These are phyloP conservation scores for Leucosporidium scottii DNA, from an alignment of 768 basidiomycete genomes.

Conservation along the genomic window DNA sequence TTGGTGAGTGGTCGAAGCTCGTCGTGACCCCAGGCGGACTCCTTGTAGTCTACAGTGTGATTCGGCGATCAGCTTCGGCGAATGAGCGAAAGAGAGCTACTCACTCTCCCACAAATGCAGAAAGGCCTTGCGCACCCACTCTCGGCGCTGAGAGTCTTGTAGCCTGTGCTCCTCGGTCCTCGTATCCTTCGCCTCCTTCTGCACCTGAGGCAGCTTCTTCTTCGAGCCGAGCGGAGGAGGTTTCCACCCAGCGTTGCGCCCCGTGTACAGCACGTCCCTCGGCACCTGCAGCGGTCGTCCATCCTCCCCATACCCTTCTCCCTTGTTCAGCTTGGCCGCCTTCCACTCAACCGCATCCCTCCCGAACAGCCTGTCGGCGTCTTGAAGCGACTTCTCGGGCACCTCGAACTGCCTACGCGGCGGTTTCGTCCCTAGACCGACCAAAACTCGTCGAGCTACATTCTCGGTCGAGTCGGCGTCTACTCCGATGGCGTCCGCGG, in stretches of 20 bases:
- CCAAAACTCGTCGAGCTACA: neutral
- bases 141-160: slow-evolving; percentile 37
- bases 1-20: slow-evolving; percentile 34
- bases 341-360: neutral
- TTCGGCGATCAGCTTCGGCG: too few species aligned
- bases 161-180: slow-evolving; percentile 31
- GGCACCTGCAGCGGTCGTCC: slow-evolving; percentile 3
- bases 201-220: slow-evolving; percentile 32
- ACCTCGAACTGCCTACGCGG: neutral
- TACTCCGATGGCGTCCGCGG: neutral
- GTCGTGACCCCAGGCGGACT: slow-evolving; percentile 37
- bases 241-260: neutral
- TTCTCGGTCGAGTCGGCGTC: neutral
- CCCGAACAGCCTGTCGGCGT: neutral
- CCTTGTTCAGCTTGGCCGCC: neutral
- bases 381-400: neutral
- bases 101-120: slow-evolving; percentile 35
- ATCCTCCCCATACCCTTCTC: neutral
- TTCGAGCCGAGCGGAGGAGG: neutral
- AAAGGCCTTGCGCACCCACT: slow-evolving; percentile 39
- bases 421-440: neutral
- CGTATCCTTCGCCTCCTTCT: slow-evolving; percentile 24
- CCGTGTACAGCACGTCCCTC: neutral
- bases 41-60: slow-evolving; percentile 17
- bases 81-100: neutral